Conservation (phyloP, 2,329 filamentous ascomycete species). For the Cercospora sojina region DNA sequence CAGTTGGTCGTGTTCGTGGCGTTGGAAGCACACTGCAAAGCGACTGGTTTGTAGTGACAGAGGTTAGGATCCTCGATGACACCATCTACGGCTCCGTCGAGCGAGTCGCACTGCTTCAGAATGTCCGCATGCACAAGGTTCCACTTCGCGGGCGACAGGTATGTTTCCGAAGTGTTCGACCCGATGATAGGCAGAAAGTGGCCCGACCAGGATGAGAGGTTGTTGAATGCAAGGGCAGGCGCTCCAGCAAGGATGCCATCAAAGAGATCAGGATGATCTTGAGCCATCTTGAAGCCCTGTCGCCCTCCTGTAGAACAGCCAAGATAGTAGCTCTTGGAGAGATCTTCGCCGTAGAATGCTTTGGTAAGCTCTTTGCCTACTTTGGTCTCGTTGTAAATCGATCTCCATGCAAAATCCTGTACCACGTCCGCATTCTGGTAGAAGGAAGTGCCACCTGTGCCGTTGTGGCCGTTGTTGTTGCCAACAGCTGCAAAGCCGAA, state of each 20-base stretch:
- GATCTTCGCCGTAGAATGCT: slow-evolving; percentile 40
- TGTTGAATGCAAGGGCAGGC: slow-evolving; percentile 45
- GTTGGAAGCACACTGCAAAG: slow-evolving; percentile 39
- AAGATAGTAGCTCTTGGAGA: slow-evolving; percentile 48
- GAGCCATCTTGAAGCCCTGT: slow-evolving; percentile 47
- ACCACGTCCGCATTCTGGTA: slow-evolving; percentile 48
- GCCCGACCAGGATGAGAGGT: slow-evolving; percentile 44
- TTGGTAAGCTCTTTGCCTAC: slow-evolving; percentile 36
- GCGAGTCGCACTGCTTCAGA: slow-evolving; percentile 49
- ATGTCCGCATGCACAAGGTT: slow-evolving; percentile 43
- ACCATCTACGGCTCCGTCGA: slow-evolving; percentile 49
- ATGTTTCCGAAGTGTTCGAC: slow-evolving; percentile 39
- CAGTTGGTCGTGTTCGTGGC: slow-evolving; percentile 41
- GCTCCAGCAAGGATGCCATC: slow-evolving; percentile 49
- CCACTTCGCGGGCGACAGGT: slow-evolving; percentile 42
- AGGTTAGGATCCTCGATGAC: slow-evolving; percentile 47
- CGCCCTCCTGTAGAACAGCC: slow-evolving; percentile 50
- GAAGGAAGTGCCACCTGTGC: slow-evolving; percentile 48
- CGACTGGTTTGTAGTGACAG: slow-evolving; percentile 44
- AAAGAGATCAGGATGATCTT: slow-evolving; percentile 48
- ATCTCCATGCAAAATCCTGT: slow-evolving; percentile 49
- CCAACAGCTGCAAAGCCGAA: slow-evolving; percentile 44
- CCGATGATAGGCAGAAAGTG: slow-evolving; percentile 44
- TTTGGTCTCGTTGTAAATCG: slow-evolving; percentile 33
- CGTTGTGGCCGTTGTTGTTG: slow-evolving; percentile 47